Evolutionary conservation across 768 basidiomycete species (phyloP), one percentile per base, ranked within the genome.

Genomic region (Psilocybe azurescens): DNA sequence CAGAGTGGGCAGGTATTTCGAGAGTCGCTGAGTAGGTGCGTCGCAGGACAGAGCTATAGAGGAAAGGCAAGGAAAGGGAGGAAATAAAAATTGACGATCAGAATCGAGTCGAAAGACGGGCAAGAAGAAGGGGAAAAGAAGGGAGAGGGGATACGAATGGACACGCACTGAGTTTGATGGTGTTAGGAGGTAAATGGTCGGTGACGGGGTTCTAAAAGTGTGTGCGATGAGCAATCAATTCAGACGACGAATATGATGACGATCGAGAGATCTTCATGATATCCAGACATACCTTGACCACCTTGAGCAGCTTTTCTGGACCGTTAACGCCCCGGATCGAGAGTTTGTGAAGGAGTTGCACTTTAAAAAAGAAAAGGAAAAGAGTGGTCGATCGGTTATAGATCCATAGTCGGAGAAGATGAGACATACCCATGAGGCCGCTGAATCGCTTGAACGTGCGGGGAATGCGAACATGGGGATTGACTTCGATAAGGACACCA

Each of bases 361-460:
- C 97, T 97, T 70, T 8, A n/a, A n/a, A n/a, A n/a, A n/a, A n/a
- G 36, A 20, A 41, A 53, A 59, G n/a, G 55, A 16, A 38, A 18
- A 53, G 60, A 55, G 33, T n/a, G 13, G 16, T 14, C 3, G 14
- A 11, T 51, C 3, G 54, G 18, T 5, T 33, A 39, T 11, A 24
- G 36, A 33, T n/a, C 8, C 56, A 50, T 32, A n/a, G 13, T 14
- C 5, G 3, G 13, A 44, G 13, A n/a, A 44, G 4, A 11, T 20
- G 38, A 13, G 36, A 62, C 71, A 64, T 83, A 97, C 95, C 96
- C 97, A 99, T 99, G 66, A 99, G 81, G 20, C 97, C 97, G 60
- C 94, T 95, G 78, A 99, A 99, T 9, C 97, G 88, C 78, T 99
- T 99, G 78, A 99, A 99, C 11, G 97, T 99, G 65, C 97, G 85